Evolutionary conservation across 2,329 filamentous ascomycete genomes (phyloP), one percentile per base, ranked within the genome.

Genomic region (Fusarium nurragi): DNA sequence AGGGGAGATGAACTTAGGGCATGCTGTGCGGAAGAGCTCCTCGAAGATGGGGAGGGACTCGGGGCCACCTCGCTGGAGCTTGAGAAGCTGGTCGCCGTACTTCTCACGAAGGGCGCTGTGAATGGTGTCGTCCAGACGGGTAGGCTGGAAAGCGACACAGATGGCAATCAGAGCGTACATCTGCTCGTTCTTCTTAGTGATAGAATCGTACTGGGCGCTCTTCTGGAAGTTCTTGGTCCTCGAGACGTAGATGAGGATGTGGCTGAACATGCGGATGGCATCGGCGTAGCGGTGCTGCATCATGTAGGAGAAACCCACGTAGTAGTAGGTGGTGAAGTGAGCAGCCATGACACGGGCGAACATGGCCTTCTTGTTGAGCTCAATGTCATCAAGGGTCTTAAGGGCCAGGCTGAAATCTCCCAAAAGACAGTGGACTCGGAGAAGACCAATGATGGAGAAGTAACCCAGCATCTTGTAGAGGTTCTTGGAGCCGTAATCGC

Each of bases 171-270:
- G 88, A 36, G 95, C 95, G 79, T 97, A 97, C 94, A 99, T 98
- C 86, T 99, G 95, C 80, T 99, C 95, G 80, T 97, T 98, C 89
- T 98, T 98, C 91, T 99, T 99, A 75, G 92, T 94, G 80, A 98
- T 97, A 66, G 93, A 96, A 80, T 99, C 95, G 83, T 97, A 98
- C 83, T 97, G 91, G 25, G 92, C 91, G 79, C 94, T 97, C 89
- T 98, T 99, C 83, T 99, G 95, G 89, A 98, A 98, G 86, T 98
- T 98, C 91, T 99, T 99, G 77, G 95, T 99, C 75, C 95, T 87
- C 71, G 93, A 97, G 70, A 99, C 94, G 82, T 98, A 99, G 82
- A 99, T 91, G 73, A 99, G 89, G 80, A 99, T 99, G 87, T 99
- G 95, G 86, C 92, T 97, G 89, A 99, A 99, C 90, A 97, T 97